phyloP scores from a whole-genome alignment of 345 rosid species.

The Citropsis articulata region DNA sequence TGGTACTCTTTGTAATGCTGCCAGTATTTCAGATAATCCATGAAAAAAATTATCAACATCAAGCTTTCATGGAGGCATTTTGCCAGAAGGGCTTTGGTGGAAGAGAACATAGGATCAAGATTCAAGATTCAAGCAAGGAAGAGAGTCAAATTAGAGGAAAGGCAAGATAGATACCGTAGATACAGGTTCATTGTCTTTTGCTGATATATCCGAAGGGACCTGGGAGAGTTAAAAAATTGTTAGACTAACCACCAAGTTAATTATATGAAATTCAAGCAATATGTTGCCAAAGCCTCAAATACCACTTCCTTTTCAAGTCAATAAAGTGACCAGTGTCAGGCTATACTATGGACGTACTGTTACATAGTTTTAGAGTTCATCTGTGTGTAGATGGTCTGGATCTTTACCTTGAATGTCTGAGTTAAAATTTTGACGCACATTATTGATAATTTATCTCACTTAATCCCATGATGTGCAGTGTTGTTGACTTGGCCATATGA shows the following conservation, averaged over 20 bases:
- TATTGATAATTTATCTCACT: neutral
- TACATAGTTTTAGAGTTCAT: neutral
- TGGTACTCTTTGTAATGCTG: neutral
- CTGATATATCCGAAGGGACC: slow-evolving; percentile 75
- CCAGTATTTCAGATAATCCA: neutral
- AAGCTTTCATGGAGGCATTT: neutral
- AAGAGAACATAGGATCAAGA: neutral
- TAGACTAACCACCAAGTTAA: neutral
- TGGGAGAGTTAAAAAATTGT: slow-evolving; percentile 21
- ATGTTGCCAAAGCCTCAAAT: neutral
- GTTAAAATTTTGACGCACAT: neutral
- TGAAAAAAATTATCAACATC: neutral
- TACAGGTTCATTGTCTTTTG: slow-evolving; percentile 42
- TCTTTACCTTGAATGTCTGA: too few relatives aligned
- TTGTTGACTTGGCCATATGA: neutral
- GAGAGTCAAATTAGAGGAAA: slow-evolving; percentile 4
- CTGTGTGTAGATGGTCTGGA: neutral
- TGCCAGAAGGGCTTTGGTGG: neutral
- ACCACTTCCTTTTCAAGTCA: neutral
- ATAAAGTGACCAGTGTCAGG: neutral
- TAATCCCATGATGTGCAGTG: neutral
- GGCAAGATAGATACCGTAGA: slow-evolving; percentile 43
- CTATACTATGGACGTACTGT: neutral
- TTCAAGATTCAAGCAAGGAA: neutral
- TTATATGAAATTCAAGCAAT: neutral